phyloP scores from a whole-genome alignment of 1,139 yeast species.

The Hanseniaspora uvarum region DNA sequence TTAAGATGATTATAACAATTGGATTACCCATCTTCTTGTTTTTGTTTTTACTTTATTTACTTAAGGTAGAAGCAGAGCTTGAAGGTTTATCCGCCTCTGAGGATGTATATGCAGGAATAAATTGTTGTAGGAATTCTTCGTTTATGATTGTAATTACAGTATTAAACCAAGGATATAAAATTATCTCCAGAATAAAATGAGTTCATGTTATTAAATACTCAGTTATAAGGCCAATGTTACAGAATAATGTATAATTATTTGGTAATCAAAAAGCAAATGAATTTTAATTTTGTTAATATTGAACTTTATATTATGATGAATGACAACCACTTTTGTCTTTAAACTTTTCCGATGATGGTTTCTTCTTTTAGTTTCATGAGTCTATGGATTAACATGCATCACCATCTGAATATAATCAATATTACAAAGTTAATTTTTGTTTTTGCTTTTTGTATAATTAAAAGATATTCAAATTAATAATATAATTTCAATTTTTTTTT shows the following conservation, averaged over 20 bases:
- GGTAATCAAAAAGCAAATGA: not conserved
- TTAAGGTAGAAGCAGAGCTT: not conserved
- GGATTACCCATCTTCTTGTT: constrained; percentile 13
- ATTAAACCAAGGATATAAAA: not conserved
- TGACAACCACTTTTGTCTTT: constrained; percentile 20
- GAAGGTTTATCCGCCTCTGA: constrained; percentile 32
- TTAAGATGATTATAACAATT: constrained; percentile 16
- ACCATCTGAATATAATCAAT: constrained; percentile 55
- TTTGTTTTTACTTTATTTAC: not conserved
- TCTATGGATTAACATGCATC: constrained; percentile 75
- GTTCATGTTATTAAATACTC: constrained; percentile 18
- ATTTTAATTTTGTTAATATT: not conserved
- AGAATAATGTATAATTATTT: not conserved
- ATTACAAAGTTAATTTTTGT: constrained; percentile 4
- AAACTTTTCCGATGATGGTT: constrained; percentile 19
- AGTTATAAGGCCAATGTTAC: not conserved
- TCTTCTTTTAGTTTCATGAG: constrained; percentile 29
- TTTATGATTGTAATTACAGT: constrained; percentile 38
- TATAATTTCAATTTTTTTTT: constrained; percentile 7
- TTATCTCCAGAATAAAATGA: constrained; percentile 13
- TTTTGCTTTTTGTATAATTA: not conserved
- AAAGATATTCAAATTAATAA: constrained; percentile 9
- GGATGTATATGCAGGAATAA: constrained; percentile 58
- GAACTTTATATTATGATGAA: constrained; percentile 39
- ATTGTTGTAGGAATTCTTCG: constrained; percentile 53